Evolutionary conservation across 495 filamentous ascomycete species (phyloP).

Genomic region (Diplogelasinospora grovesii): DNA sequence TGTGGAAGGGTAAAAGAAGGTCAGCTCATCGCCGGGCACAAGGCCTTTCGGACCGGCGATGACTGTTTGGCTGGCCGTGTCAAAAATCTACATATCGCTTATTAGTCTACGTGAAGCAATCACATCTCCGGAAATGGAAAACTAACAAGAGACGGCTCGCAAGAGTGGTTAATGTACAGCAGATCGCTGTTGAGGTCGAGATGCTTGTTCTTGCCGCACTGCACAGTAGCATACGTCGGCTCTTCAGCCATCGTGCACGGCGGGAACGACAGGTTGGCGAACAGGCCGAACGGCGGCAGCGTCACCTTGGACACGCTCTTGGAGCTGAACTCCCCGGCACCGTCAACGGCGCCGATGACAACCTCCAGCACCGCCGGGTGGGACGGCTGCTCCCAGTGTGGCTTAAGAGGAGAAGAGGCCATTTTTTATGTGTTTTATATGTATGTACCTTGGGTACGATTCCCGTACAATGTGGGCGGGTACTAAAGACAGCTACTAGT

Average conservation of each 20-base stretch:
- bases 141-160: slow-evolving; percentile 55
- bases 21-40: slow-evolving; percentile 55
- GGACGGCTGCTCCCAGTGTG: slow-evolving; percentile 47
- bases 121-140: neutral
- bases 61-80: slow-evolving; percentile 57
- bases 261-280: slow-evolving; percentile 45
- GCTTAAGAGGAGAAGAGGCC: slow-evolving; percentile 43
- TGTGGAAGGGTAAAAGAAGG: slow-evolving; percentile 74
- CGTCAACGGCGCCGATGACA: slow-evolving; percentile 40
- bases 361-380: slow-evolving; percentile 47
- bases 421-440: too few relatives aligned
- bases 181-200: slow-evolving; percentile 70
- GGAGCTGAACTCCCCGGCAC: slow-evolving; percentile 48
- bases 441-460: too few relatives aligned
- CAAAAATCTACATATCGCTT: slow-evolving; percentile 45
- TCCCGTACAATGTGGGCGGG: too few relatives aligned
- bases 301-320: slow-evolving; percentile 54
- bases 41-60: slow-evolving; percentile 53
- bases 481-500: too few relatives aligned
- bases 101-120: too few relatives aligned
- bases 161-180: slow-evolving; percentile 71
- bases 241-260: slow-evolving; percentile 46
- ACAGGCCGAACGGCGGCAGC: slow-evolving; percentile 56
- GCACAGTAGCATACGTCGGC: slow-evolving; percentile 65
- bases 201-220: slow-evolving; percentile 54